Evolutionary conservation across 2,329 filamentous ascomycete species (phyloP).

Genomic region (Trichoderma semiorbis): DNA sequence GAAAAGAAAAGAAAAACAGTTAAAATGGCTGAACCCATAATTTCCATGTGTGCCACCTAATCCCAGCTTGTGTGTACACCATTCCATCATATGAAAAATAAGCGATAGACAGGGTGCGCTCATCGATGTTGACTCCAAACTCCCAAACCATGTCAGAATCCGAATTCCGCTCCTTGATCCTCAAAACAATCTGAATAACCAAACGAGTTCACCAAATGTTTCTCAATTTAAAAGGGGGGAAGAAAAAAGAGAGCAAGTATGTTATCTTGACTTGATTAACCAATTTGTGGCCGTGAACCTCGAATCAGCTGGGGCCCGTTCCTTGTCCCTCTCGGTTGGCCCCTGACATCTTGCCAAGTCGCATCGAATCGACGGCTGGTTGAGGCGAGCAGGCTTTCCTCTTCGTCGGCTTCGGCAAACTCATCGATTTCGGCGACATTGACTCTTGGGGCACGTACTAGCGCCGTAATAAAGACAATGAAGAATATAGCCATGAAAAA

Average conservation of each 20-base stretch:
- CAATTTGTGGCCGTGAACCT: not conserved
- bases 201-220: not conserved
- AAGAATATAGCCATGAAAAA: constrained; percentile 82
- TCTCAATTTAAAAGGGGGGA: not conserved
- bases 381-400: constrained; percentile 84
- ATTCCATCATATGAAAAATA: not conserved
- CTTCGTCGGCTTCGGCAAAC: constrained; percentile 86
- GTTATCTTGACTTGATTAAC: not conserved
- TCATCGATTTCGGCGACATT: constrained; percentile 77
- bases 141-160: not conserved
- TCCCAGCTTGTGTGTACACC: not conserved
- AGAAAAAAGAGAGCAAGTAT: not conserved
- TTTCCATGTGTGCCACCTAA: not conserved
- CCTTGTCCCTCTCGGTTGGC: constrained; percentile 32
- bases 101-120: not conserved
- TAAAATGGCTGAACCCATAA: not conserved
- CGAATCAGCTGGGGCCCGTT: not conserved
- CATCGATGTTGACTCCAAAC: not conserved
- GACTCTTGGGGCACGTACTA: constrained; percentile 77
- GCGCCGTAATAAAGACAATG: constrained; percentile 71
- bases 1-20: not conserved
- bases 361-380: constrained; percentile 79
- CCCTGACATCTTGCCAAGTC: constrained; percentile 84
- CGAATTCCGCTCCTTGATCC: not conserved
- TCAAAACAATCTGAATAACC: constrained; percentile 9